A percentile compares a stretch with the other conserved stretches of the same genome.
These are phyloP conservation scores for Saccharata proteae DNA, from an alignment of 2,329 filamentous ascomycete species.

Conservation along the genomic window DNA sequence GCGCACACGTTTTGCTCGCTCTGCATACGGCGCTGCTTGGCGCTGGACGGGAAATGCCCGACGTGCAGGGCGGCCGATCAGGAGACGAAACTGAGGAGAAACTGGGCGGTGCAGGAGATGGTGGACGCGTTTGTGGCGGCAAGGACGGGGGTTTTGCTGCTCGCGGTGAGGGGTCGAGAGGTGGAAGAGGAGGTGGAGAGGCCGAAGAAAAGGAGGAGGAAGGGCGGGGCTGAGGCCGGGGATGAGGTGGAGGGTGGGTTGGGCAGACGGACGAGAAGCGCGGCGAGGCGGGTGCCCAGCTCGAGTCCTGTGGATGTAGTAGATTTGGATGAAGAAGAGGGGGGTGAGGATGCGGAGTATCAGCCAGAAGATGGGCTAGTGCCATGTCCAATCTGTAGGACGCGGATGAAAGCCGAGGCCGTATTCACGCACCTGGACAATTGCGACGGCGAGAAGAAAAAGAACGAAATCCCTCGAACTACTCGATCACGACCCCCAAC, in stretches of 20 bases:
- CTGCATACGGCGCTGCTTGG: constrained; percentile 80
- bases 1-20: constrained; percentile 93
- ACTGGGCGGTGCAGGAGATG: constrained; percentile 74
- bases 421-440: constrained; percentile 75
- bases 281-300: constrained; percentile 19
- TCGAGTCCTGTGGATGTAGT: constrained; percentile 16
- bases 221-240: constrained; percentile 28
- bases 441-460: constrained; percentile 35
- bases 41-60: constrained; percentile 76
- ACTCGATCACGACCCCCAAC: constrained; percentile 15
- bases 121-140: constrained; percentile 64
- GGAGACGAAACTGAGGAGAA: constrained; percentile 71
- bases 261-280: constrained; percentile 27
- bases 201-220: constrained; percentile 31
- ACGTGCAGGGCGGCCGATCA: constrained; percentile 69
- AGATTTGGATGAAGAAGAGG: constrained; percentile 11
- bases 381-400: constrained; percentile 69
- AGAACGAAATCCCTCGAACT: constrained; percentile 15
- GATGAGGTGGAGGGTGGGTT: constrained; percentile 38
- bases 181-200: constrained; percentile 9
- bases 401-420: constrained; percentile 64
- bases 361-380: constrained; percentile 59
- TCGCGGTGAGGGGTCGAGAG: constrained; percentile 40
- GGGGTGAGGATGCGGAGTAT: constrained; percentile 27
- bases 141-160: constrained; percentile 48